phyloP scores from a whole-genome alignment of 2,329 filamentous ascomycete genomes.

The Fusarium anthophilum region DNA sequence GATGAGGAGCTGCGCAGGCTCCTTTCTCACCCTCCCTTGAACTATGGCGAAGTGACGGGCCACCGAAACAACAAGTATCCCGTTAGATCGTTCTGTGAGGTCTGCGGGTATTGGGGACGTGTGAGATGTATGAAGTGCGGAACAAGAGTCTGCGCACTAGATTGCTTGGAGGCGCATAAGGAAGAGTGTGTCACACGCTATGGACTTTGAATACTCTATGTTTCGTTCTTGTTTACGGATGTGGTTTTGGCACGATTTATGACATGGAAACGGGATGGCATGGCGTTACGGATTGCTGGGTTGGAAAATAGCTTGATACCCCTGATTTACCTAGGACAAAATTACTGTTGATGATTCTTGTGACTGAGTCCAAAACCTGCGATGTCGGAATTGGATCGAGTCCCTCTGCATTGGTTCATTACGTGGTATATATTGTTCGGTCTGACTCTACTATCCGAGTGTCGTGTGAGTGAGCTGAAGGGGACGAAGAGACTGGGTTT shows the following conservation, averaged over 20 bases:
- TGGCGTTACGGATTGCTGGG: constrained; percentile 35
- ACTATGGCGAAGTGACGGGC: constrained; percentile 71
- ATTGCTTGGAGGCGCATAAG: constrained; percentile 76
- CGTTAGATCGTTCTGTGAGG: constrained; percentile 74
- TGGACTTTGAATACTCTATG: constrained; percentile 50
- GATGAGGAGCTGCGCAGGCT: constrained; percentile 71
- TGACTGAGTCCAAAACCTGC: constrained; percentile 5
- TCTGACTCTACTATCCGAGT: background rate
- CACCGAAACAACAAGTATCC: constrained; percentile 61
- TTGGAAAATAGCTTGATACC: constrained; percentile 41
- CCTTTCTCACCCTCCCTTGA: constrained; percentile 70
- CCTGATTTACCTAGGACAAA: constrained; percentile 8
- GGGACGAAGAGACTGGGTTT: background rate
- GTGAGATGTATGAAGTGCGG: constrained; percentile 82
- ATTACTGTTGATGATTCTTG: background rate
- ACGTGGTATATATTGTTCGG: background rate
- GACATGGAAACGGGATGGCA: constrained; percentile 1
- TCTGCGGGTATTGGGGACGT: constrained; percentile 84
- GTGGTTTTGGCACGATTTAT: background rate
- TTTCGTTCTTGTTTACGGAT: background rate
- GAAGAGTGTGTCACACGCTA: constrained; percentile 77
- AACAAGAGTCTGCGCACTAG: constrained; percentile 78
- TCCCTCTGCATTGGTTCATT: background rate
- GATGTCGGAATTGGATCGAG: background rate
- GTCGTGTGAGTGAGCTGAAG: background rate